Conservation (phyloP, 176 grass and related monocot genomes). For the Carex myosuroides region DNA sequence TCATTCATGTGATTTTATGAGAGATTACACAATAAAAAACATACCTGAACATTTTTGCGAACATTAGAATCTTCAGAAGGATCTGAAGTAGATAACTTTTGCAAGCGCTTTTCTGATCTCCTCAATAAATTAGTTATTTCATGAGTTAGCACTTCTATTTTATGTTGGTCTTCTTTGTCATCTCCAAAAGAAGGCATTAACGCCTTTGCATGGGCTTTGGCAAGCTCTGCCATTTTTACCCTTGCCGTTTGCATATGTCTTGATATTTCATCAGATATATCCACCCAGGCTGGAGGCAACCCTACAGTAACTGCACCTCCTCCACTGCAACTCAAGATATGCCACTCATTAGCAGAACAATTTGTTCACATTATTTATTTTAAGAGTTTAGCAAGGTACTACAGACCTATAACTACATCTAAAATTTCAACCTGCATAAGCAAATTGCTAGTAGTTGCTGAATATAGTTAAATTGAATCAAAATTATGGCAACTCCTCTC, state of each 20-base stretch:
- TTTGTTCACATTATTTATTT: background rate
- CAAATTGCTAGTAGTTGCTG: background rate
- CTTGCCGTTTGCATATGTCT: constrained; percentile 81
- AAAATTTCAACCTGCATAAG: background rate
- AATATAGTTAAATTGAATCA: background rate
- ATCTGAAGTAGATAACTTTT: constrained; percentile 64
- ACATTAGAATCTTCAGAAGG: constrained; percentile 95
- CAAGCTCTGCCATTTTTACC: constrained; percentile 77
- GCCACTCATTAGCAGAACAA: background rate
- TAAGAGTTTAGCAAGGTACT: background rate
- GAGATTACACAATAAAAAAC: background rate
- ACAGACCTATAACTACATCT: background rate
- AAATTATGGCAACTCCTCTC: background rate
- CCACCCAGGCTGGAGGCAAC: constrained; percentile 88
- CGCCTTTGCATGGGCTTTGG: constrained; percentile 80
- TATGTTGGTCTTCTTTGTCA: constrained; percentile 60
- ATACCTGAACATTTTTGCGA: constrained; percentile 95
- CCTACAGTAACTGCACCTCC: constrained; percentile 44
- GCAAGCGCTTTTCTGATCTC: constrained; percentile 75
- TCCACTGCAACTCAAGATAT: constrained; percentile 33
- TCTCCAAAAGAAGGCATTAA: constrained; percentile 97
- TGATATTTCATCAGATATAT: constrained; percentile 91
- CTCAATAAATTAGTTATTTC: constrained; percentile 83
- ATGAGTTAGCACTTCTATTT: constrained; percentile 71
- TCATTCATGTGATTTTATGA: background rate